Evolutionary conservation across 257 asterid species (phyloP).

Genomic region (Coffea canephora): DNA sequence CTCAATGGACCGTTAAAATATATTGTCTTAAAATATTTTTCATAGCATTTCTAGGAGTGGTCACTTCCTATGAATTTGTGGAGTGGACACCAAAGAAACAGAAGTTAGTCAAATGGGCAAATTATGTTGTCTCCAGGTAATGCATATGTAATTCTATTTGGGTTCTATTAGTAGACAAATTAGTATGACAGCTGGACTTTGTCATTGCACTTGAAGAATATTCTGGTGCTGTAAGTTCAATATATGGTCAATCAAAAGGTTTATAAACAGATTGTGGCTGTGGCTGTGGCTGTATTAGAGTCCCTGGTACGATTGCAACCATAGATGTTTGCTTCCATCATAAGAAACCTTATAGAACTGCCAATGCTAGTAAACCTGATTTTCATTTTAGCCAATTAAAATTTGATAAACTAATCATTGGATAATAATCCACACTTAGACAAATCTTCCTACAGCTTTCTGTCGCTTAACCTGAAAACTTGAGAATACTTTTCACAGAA

Average conservation of each 20-base stretch:
- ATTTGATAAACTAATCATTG: neutral
- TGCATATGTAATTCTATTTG: neutral
- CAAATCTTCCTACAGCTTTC: neutral
- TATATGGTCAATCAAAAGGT: neutral
- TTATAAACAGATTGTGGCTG: neutral
- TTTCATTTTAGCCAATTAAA: neutral
- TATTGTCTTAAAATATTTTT: neutral
- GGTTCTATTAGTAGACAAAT: conserved; percentile 1
- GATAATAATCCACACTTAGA: neutral
- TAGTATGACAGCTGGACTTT: neutral
- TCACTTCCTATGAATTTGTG: neutral
- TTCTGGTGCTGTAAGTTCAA: neutral
- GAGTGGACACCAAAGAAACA: neutral
- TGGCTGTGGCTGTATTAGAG: neutral
- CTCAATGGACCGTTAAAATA: neutral
- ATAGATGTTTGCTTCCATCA: neutral
- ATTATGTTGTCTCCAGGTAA: neutral
- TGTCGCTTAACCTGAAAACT: neutral
- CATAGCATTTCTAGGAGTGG: neutral
- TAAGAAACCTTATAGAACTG: neutral
- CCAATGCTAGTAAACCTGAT: no score
- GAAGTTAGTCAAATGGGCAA: neutral
- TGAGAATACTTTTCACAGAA: neutral
- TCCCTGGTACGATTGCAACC: neutral
- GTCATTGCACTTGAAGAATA: neutral